Base-by-base conservation (phyloP, 2,329 filamentous ascomycete genomes). In the Rosellinia necatrix region DNA sequence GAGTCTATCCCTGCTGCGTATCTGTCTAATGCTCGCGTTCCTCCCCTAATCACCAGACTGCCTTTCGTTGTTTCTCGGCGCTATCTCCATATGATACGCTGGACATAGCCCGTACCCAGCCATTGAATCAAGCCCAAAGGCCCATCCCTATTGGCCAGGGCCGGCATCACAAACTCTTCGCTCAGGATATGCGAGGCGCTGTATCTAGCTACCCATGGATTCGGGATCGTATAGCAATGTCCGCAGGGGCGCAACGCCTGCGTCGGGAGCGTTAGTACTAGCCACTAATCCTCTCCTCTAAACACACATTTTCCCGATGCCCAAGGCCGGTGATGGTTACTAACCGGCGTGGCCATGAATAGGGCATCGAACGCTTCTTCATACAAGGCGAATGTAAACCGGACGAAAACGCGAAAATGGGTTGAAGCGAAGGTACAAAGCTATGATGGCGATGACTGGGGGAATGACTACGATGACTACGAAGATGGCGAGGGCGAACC, bases 361-460 rank as follows among this genome's bases (percentile, higher is more conserved):
- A 60, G 57, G 27, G 22, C 43, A 10, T 7, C 48, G 13, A 40
- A 47, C 29, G 44, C 53, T 10, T 58, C 50, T 32, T 48, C 74
- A 22, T 96, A 92, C 75, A 89, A 90, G 71, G 85, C 91, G 48
- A 96, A 96, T 71, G 87, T 97, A 44, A 93, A 90, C 74, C 87
- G 93, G 59, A 83, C 86, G 53, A 96, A 96, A 76, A 97, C 92
- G 52, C 90, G 88, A 75, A 96, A 96, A 82, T 97, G 93, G 93
- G 88, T 93, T 32, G 89, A 96, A 68, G 93, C 93, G 30, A 93
- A 92, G 73, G 81, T 85, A 56, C 87, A 89, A 66, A 90, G 85
- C 69, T 97, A 97, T 69, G 92, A 93, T 67, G 93, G 92, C 61
- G 92, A 96, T 67, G 93, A 96, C 69, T 97, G 93, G 92, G 93